Base-by-base conservation (phyloP, 2,329 filamentous ascomycete genomes). In the Dactylellina drechsleri region DNA sequence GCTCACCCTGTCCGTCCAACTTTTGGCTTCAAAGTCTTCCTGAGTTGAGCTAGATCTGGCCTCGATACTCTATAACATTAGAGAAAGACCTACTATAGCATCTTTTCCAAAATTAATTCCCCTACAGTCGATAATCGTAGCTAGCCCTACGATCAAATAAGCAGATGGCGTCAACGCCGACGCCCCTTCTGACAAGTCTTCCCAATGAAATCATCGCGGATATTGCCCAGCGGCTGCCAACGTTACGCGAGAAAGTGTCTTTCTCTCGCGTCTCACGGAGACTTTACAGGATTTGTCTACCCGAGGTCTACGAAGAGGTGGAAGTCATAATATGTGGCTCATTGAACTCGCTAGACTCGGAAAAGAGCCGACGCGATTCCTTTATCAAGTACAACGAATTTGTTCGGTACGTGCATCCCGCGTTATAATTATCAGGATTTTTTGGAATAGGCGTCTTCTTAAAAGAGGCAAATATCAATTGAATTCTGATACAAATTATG, bases 351-450 rank as follows among this genome's bases (percentile, higher is more conserved):
- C n/a, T 31, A 28, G 59, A 52, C 26, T 62, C 45, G 8, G 45
- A 62, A 23, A 62, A 31, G 7, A 23, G 4, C 13, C 59, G 59
- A n/a, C 59, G 59, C 13, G 23, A 50, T 3, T 40, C 45, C 2
- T 62, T 62, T n/a, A 62, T 62, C 31, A 62, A 53, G 16, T 53
- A 62, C 26, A 40, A 16, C 6, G 26, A 62, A 53, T 62, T 20
- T 16, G 59, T 62, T 53, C 45, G 59, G 59, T 62, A 47, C n/a
- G 43, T 18, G 43, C 13, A 6, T 18, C 16, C 16, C 40, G 40
- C 40, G 40, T n/a, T 43, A 43, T 47, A 18, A 47, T 6, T 13
- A n/a, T 12, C 7, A n/a, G n/a, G 1, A 15, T 47, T 10, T 47
- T 13, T 16, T 6, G 13, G 13, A 47, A n/a, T 47, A 12, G 1